Percentiles rank a stretch among this genome's conserved stretches.
phyloP scores from a whole-genome alignment of 495 filamentous ascomycete genomes.

The Letharia lupina region DNA sequence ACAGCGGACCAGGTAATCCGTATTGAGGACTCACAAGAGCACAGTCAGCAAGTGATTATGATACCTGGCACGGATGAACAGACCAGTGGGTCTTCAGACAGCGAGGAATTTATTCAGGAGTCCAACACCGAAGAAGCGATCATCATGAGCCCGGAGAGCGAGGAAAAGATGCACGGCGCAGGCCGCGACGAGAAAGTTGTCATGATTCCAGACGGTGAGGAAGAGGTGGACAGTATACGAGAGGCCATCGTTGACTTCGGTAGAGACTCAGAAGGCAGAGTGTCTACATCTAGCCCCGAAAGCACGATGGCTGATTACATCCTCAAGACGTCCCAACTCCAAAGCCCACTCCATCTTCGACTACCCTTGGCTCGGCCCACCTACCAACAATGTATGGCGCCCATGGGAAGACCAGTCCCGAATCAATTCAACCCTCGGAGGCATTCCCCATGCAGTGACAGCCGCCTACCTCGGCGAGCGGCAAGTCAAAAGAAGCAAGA shows the following conservation, averaged over 20 bases:
- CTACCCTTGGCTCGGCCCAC: conserved; percentile 3
- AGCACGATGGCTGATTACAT: background rate
- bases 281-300: background rate
- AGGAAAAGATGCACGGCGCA: background rate
- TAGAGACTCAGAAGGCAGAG: background rate
- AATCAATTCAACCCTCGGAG: conserved; percentile 2
- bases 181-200: background rate
- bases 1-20: background rate
- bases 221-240: background rate
- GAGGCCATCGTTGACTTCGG: background rate
- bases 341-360: background rate
- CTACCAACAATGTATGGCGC: background rate
- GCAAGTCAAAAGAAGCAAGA: background rate
- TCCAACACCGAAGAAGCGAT: background rate
- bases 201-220: background rate
- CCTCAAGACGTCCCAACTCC: background rate
- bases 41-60: background rate
- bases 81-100: too few species aligned
- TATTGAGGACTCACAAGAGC: background rate
- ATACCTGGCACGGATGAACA: background rate
- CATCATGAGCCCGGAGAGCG: background rate
- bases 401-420: conserved; percentile 12
- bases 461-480: background rate
- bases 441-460: conserved; percentile 1
- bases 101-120: too few species aligned